These are phyloP conservation scores for Adiantum capillusveneris DNA, from an alignment of 75 land plant genomes.

Conservation along the genomic window DNA sequence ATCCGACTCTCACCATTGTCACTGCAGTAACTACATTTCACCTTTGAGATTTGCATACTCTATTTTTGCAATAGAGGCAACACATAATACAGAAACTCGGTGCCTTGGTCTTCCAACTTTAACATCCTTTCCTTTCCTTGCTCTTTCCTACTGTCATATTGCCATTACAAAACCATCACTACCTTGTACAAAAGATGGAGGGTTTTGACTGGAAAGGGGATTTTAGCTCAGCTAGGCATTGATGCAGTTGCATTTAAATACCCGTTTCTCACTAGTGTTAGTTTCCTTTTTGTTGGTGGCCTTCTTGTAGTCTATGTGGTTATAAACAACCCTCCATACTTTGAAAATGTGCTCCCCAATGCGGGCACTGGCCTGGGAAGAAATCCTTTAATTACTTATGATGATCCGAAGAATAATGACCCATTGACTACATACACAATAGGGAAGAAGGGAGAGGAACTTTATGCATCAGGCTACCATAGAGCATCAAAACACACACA, in stretches of 20 bases:
- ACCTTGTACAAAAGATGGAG: too few species aligned
- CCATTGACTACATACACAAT: conserved; percentile 20
- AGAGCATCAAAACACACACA: too few species aligned
- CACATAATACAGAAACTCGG: too few species aligned
- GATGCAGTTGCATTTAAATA: conserved; percentile 12
- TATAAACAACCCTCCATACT: conserved; percentile 24
- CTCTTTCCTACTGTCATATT: too few species aligned
- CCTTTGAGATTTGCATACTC: too few species aligned
- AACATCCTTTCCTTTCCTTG: too few species aligned
- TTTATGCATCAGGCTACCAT: conserved; percentile 27
- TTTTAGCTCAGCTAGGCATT: conserved; percentile 21
- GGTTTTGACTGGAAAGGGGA: conserved; percentile 23
- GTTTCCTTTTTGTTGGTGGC: conserved; percentile 20
- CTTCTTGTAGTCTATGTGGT: conserved; percentile 25
- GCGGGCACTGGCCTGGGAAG: conserved; percentile 22
- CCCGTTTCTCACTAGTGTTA: conserved; percentile 12
- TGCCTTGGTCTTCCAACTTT: too few species aligned
- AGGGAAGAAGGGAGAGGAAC: conserved; percentile 21
- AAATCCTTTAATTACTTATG: conserved; percentile 18
- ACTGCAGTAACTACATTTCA: too few species aligned
- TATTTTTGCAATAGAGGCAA: too few species aligned
- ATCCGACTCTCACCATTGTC: too few species aligned
- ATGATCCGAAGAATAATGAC: conserved; percentile 15
- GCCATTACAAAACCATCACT: too few species aligned
- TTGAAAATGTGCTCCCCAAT: conserved; percentile 16